Evolutionary conservation across 2,329 filamentous ascomycete genomes (phyloP).

Genomic region (Daldinia sp.): DNA sequence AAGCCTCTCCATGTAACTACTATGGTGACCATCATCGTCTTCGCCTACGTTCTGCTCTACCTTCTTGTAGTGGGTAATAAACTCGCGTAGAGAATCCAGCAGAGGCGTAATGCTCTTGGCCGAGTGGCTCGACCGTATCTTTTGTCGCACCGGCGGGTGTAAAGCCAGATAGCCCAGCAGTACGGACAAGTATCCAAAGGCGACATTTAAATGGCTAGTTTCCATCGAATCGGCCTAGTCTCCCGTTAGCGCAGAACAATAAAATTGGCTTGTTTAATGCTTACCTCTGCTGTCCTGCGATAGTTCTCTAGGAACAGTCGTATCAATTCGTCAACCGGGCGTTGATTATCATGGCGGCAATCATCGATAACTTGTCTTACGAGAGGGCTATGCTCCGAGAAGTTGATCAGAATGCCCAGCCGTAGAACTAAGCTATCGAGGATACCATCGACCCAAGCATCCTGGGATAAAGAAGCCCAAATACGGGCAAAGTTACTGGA

Average conservation of each 20-base stretch:
- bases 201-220: constrained; percentile 83
- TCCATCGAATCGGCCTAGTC: constrained; percentile 75
- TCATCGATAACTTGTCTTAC: constrained; percentile 66
- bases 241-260: constrained; percentile 38
- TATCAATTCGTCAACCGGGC: constrained; percentile 70
- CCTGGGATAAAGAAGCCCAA: constrained; percentile 61
- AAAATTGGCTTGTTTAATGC: constrained; percentile 46
- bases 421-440: constrained; percentile 81
- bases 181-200: constrained; percentile 87
- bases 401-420: constrained; percentile 86
- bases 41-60: constrained; percentile 57
- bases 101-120: constrained; percentile 60
- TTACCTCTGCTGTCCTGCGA: constrained; percentile 75
- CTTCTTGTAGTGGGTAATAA: constrained; percentile 64
- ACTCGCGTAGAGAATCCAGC: constrained; percentile 66
- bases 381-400: constrained; percentile 79
- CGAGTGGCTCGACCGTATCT: constrained; percentile 58
- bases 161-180: constrained; percentile 85
- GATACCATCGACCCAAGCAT: constrained; percentile 61
- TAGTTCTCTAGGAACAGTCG: constrained; percentile 76
- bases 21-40: constrained; percentile 51
- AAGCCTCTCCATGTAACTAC: constrained; percentile 55
- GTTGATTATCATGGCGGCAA: constrained; percentile 52
- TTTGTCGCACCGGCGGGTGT: constrained; percentile 58
- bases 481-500: constrained; percentile 64